phyloP scores from a whole-genome alignment of 2,329 filamentous ascomycete species.

The Hypoxylon sp. region DNA sequence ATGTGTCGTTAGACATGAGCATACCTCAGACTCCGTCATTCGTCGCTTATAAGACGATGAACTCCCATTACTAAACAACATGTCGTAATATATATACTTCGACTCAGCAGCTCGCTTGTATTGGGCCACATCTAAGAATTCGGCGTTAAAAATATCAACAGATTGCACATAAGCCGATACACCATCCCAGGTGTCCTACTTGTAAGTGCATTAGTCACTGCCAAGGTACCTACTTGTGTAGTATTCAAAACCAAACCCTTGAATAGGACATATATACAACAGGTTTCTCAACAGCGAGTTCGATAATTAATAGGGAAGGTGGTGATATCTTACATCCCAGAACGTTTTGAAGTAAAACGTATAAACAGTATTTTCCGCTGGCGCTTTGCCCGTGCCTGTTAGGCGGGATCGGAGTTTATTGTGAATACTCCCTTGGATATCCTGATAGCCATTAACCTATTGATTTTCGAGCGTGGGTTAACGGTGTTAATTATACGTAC shows the following conservation, averaged over 20 bases:
- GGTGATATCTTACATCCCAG: constrained; percentile 7
- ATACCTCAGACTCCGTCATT: neutral
- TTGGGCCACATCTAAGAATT: neutral
- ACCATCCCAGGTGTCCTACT: neutral
- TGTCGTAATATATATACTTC: neutral
- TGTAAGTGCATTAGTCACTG: neutral
- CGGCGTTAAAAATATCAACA: neutral
- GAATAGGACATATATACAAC: neutral
- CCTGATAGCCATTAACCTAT: neutral
- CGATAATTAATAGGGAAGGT: neutral
- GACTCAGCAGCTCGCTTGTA: neutral
- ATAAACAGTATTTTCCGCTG: neutral
- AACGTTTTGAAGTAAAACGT: constrained; percentile 5
- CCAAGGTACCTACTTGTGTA: too few relatives aligned
- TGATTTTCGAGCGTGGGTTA: neutral
- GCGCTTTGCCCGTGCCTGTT: neutral
- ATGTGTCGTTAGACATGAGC: neutral
- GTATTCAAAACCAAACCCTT: too few relatives aligned
- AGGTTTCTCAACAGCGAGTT: neutral
- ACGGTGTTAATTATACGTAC: neutral
- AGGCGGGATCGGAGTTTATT: neutral
- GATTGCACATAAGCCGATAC: neutral
- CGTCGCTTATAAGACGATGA: neutral
- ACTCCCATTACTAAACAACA: neutral
- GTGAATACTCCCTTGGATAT: constrained; percentile 16